Evolutionary conservation across 179 eudicot species (phyloP), one percentile per base, ranked within the genome.

Genomic region (Silene vulgaris): DNA sequence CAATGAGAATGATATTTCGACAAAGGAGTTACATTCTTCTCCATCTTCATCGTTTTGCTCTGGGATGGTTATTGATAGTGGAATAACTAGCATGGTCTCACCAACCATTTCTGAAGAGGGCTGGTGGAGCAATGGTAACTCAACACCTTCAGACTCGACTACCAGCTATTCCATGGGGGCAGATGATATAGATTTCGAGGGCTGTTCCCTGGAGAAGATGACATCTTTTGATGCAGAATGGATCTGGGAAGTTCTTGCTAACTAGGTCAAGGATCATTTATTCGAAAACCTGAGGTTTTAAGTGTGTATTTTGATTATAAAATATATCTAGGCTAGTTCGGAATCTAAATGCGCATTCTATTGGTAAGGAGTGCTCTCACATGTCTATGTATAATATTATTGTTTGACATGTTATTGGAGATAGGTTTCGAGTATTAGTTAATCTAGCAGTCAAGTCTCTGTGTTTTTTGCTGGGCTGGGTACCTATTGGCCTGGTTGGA

Each of bases 201-300:
- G 80, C 12, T 90, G 87, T 69, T 83, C 89, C 6, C 88, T 93
- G 16, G 92, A 83, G 37, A 85, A 80, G 67, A 85, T 92, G 87
- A 92, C 92, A 17, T 93, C 98, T 35, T 86, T 84, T 77, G 98
- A 93, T 65, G 89, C 95, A 2, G 98, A 93, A 29, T 83, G 88
- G 81, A 88, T 93, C 5, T 93, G 98, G 98, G 87, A 91, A 71
- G 91, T 91, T 74, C 89, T 93, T 63, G 91, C 96, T 62, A 88
- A 81, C 77, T 90, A 88, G 79, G 68, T 19, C 35, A 35, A 40
- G 56, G 54, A 3, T 32, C 28, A 65, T 54, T 11, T 37, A 21
- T 66, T 6, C 72, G 9, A 29, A 19, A 12, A 9, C 20, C 20
- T 61, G 32, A 48, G 17, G 37, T 19, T 40, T 60, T 43, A 57